Base-by-base conservation (phyloP, 2,329 filamentous ascomycete species). In the Penicillium psychrosexuale region DNA sequence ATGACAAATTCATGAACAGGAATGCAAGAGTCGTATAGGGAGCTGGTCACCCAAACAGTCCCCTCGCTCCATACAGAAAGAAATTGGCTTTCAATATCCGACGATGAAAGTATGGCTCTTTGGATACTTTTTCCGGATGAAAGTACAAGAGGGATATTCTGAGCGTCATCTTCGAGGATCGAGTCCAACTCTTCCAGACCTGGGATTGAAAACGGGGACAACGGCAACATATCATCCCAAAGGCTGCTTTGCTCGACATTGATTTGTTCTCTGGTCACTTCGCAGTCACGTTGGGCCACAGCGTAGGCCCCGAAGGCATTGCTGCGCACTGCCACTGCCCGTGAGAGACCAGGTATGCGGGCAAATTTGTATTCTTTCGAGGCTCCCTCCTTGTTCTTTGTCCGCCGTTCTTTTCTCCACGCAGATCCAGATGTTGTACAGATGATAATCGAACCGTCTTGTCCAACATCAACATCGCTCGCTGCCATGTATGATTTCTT, bases 331-430 rank as follows among this genome's bases (percentile, higher is more conserved):
- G 87, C 86, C 31, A 88, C 82, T 13, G 95, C 90, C 34, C 91
- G 86, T 1, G 91, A 96, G 53, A 99, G 83, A 39, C 89, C 91
- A 1, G 94, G 88, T 8, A 99, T 85, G 54, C 94, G 86, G 65
- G 93, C 87, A 63, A 97, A 99, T 70, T 99, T 99, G 78, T 95
- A 96, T 68, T 96, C 91, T 63, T 95, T 96, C 12, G 84, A 82
- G 64, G 85, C 89, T 33, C 81, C 78, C 22, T 86, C 84, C 66
- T 96, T 95, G 47, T 88, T 86, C 61, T 93, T 96, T 27, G 83
- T 81, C 57, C 94, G 84, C 67, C 90, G 91, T 48, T 94, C 86
- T 55, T 93, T 87, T 62, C 87, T 87, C 93, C 93, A 99, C 0
- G 97, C 93, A 45, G 90, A 93, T 2, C 94, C 94, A 39, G 91